Base-by-base conservation (phyloP, 2,329 filamentous ascomycete species). In the Cercospora citrullina region DNA sequence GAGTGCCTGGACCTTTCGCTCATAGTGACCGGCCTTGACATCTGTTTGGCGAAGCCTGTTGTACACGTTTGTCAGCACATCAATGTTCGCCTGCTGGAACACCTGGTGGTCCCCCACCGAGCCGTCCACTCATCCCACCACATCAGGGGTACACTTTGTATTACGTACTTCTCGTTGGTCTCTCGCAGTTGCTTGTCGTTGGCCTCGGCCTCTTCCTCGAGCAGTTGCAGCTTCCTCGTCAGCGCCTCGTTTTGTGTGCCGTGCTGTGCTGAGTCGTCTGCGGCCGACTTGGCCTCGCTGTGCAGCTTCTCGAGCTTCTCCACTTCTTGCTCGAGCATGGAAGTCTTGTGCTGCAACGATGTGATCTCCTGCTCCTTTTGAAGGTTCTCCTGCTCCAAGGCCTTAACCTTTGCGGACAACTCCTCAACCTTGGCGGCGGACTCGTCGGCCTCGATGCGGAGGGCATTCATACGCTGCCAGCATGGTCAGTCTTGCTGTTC, bases 361-460 rank as follows among this genome's bases (percentile, higher is more conserved):
- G 92, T 96, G 82, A 98, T 96, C 82, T 98, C 94, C 84, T 98
- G 94, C 85, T 98, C 95, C 86, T 98, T 98, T 80, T 91, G 87
- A 71, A 97, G 87, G 82, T 93, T 97, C 85, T 98, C 94, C 83
- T 97, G 91, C 84, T 99, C 94, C 72, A 98, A 87, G 64, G 84
- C 81, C 87, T 97, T 98, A 84, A 97, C 87, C 84, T 92, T 94
- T 77, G 82, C 74, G 84, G 95, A 89, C 74, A 96, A 88, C 84
- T 98, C 94, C 80, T 97, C 92, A 72, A 90, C 90, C 84, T 94
- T 91, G 80, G 86, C 83, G 73, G 89, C 84, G 72, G 92, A 90
- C 80, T 95, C 91, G 79, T 98, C 95, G 78, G 93, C 91, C 87
- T 98, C 93, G 83, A 94, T 84, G 80, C 94, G 94, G 85, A 99